Evolutionary conservation across 208 protist species (phyloP), one percentile per base, ranked within the genome.

Genomic region (Wallacemonas sp.): DNA sequence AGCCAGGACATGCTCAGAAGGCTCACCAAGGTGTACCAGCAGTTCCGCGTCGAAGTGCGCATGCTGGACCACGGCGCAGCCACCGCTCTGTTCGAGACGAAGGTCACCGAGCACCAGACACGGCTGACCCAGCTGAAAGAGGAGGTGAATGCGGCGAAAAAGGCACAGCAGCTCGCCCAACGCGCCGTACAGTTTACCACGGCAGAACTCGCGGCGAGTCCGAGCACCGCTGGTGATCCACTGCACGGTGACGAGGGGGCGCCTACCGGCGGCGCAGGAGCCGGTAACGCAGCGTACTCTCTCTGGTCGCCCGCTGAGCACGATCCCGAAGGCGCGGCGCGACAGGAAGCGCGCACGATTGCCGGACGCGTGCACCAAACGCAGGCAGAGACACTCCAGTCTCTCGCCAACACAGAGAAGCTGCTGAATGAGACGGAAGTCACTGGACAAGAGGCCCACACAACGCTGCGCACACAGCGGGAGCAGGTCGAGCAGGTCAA

Each of bases 401-500:
- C 86, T 17, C 62, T 95, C 16, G 75, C 65, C 1, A 71, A 74
- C 32, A 80, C 85, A 12, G 89, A 95, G 71, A 70, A 71, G 67
- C 34, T 87, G 39, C 41, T 95, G 49, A 77, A 76, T 68, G 79
- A 90, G 38, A 94, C 89, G 24, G 87, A 96, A 65, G 67, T 63
- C 26, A 61, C 89, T 1, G 87, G 80, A 43, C 43, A 63, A 21
- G 83, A 91, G 65, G 86, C 87, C 12, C 70, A 75, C 21, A 67
- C 79, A 44, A 90, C 71, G 64, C 71, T 96, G 34, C 72, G 58
- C 11, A 68, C 41, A 14, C 91, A 96, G 61, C 87, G 79, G 23
- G 87, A 92, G 70, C 81, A 94, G 68, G 89, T 95, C 55, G 71
- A 81, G 49, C 60, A 79, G 39, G 84, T 87, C 5, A 84, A 89